Percentiles rank a stretch among this genome's conserved stretches.
Evolutionary conservation across 2,329 filamentous ascomycete species (phyloP).

Genomic region (Alternaria incomplexa): DNA sequence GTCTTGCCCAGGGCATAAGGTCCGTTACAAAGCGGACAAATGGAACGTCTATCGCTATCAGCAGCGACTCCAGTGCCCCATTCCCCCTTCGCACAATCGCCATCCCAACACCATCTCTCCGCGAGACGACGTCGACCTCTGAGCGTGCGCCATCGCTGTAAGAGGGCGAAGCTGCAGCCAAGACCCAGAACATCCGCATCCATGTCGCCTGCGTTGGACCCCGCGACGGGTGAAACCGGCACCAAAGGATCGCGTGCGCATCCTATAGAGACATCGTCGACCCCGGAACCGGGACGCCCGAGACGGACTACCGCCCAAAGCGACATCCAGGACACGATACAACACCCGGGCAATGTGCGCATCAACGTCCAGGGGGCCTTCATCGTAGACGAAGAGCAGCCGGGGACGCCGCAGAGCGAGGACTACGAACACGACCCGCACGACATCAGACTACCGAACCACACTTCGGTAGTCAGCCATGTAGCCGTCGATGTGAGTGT

Average conservation of each 20-base stretch:
- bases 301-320: conserved; percentile 41
- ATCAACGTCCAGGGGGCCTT: conserved; percentile 98
- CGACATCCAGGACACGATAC: conserved; percentile 60
- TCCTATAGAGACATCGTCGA: conserved; percentile 22
- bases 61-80: conserved; percentile 25
- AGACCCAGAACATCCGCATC: conserved; percentile 37
- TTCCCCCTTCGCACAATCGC: conserved; percentile 23
- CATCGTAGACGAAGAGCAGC: conserved; percentile 78
- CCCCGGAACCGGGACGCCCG: conserved; percentile 26
- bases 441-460: conserved; percentile 95
- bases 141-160: conserved; percentile 37
- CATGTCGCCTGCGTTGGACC: conserved; percentile 40
- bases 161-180: conserved; percentile 47
- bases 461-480: conserved; percentile 93
- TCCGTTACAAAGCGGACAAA: conserved; percentile 46
- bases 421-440: conserved; percentile 76
- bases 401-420: conserved; percentile 57
- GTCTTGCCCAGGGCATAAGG: conserved; percentile 34
- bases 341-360: conserved; percentile 73
- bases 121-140: conserved; percentile 25
- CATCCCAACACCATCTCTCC: conserved; percentile 23
- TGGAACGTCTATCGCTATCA: conserved; percentile 41
- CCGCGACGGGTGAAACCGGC: conserved; percentile 42
- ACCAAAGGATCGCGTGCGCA: conserved; percentile 23
- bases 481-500: conserved; percentile 88